These are phyloP conservation scores for Diospyros kaki DNA, from an alignment of 148 eudicot genomes.

Conservation along the genomic window DNA sequence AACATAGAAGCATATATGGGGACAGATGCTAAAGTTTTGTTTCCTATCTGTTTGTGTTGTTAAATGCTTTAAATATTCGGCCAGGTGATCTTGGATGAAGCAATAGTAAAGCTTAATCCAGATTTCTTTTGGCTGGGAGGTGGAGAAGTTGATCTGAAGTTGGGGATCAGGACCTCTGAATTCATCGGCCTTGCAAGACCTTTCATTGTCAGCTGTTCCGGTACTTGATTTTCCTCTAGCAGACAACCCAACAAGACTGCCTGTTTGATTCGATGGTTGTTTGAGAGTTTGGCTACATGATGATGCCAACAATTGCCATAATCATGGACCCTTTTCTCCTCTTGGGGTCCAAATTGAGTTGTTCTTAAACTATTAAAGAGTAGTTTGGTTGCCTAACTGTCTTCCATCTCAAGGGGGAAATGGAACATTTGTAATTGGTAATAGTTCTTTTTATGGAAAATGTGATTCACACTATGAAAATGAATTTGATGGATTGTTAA, in stretches of 20 bases:
- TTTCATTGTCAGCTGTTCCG: conserved; percentile 70
- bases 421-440: background rate
- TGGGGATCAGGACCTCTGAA: conserved; percentile 78
- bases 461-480: no score
- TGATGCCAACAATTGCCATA: background rate
- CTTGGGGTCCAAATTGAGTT: background rate
- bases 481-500: no score
- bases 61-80: background rate
- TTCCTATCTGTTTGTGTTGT: background rate
- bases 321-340: background rate
- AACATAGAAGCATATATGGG: background rate
- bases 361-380: background rate
- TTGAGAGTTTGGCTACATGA: background rate
- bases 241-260: background rate
- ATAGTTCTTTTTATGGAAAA: background rate
- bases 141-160: conserved; percentile 80
- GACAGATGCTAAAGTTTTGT: background rate
- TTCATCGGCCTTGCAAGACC: conserved; percentile 66
- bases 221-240: conserved; percentile 29
- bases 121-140: conserved; percentile 98
- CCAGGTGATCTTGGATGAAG: conserved; percentile 98
- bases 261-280: background rate
- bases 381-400: background rate
- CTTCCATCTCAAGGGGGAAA: background rate
- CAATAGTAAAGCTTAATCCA: conserved; percentile 75